These are phyloP conservation scores for Bothia castanella DNA, from an alignment of 1,284 basidiomycete genomes.

Conservation along the genomic window DNA sequence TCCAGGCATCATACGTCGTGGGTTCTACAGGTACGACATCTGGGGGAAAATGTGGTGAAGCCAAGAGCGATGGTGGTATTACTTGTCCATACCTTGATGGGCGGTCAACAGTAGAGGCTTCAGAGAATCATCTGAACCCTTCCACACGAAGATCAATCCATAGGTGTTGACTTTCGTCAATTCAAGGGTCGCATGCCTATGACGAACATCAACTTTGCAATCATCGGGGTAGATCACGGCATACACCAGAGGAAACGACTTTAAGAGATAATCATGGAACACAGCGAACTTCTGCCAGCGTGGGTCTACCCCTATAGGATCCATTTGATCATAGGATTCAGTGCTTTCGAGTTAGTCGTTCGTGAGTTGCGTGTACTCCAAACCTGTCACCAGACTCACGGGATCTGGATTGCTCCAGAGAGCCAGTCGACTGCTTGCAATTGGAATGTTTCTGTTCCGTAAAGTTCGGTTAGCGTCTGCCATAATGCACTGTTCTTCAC, in stretches of 20 bases:
- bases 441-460: slow-evolving; percentile 33
- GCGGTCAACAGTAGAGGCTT: slow-evolving; percentile 65
- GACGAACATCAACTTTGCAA: not conserved
- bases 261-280: slow-evolving; percentile 43
- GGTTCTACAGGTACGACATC: slow-evolving; percentile 59
- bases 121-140: slow-evolving; percentile 50
- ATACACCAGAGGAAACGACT: slow-evolving; percentile 42
- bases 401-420: slow-evolving; percentile 35
- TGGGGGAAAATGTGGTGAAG: slow-evolving; percentile 15
- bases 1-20: slow-evolving; percentile 52
- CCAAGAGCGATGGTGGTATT: not conserved
- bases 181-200: slow-evolving; percentile 49
- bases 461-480: slow-evolving; percentile 22
- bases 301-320: slow-evolving; percentile 40
- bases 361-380: not conserved
- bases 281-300: slow-evolving; percentile 45
- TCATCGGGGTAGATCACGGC: slow-evolving; percentile 3
- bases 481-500: slow-evolving; percentile 26
- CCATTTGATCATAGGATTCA: slow-evolving; percentile 43
- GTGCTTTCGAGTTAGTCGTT: slow-evolving; percentile 18
- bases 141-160: slow-evolving; percentile 62
- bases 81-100: slow-evolving; percentile 52
- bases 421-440: slow-evolving; percentile 35
- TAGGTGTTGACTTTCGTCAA: slow-evolving; percentile 61
- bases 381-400: slow-evolving; percentile 23